Percentiles rank a stretch among this genome's conserved stretches.
Evolutionary conservation across 495 filamentous ascomycete genomes (phyloP).

Genomic region (Collariella sp.): DNA sequence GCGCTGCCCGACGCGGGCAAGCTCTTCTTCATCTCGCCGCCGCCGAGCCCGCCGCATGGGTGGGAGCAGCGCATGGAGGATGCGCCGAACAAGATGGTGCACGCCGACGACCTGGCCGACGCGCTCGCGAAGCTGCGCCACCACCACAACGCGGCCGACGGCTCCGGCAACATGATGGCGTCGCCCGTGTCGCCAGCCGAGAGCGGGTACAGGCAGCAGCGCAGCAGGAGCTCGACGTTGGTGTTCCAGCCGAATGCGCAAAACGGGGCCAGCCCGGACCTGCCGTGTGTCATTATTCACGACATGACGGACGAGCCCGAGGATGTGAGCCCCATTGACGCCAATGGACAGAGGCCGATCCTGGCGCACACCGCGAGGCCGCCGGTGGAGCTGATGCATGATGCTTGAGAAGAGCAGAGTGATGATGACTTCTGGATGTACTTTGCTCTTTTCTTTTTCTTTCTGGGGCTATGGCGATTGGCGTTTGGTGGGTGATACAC

Average conservation of each 20-base stretch:
- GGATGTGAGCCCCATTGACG: slow-evolving; percentile 36
- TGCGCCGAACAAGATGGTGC: slow-evolving; percentile 86
- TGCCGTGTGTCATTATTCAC: slow-evolving; percentile 86
- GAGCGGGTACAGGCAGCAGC: slow-evolving; percentile 13
- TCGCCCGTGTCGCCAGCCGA: slow-evolving; percentile 29
- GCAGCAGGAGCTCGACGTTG: slow-evolving; percentile 36
- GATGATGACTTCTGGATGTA: background rate
- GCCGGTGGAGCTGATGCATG: slow-evolving; percentile 82
- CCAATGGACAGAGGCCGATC: slow-evolving; percentile 44
- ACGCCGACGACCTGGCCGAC: slow-evolving; percentile 77
- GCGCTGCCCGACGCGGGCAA: slow-evolving; percentile 77
- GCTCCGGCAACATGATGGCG: background rate
- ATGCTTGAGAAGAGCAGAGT: slow-evolving; percentile 10
- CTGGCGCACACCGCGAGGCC: slow-evolving; percentile 72
- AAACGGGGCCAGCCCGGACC: slow-evolving; percentile 57
- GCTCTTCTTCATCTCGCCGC: slow-evolving; percentile 94
- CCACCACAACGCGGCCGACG: slow-evolving; percentile 13
- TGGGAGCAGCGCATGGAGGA: slow-evolving; percentile 88
- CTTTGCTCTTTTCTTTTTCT: background rate
- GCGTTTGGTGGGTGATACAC: background rate
- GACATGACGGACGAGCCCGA: slow-evolving; percentile 63
- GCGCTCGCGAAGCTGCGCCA: slow-evolving; percentile 64
- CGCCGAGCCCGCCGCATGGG: slow-evolving; percentile 81
- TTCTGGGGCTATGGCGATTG: too few species aligned
- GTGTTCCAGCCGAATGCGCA: slow-evolving; percentile 44